These are phyloP conservation scores for Sparassis latifolia DNA, from an alignment of 1,284 basidiomycete species.

Conservation along the genomic window DNA sequence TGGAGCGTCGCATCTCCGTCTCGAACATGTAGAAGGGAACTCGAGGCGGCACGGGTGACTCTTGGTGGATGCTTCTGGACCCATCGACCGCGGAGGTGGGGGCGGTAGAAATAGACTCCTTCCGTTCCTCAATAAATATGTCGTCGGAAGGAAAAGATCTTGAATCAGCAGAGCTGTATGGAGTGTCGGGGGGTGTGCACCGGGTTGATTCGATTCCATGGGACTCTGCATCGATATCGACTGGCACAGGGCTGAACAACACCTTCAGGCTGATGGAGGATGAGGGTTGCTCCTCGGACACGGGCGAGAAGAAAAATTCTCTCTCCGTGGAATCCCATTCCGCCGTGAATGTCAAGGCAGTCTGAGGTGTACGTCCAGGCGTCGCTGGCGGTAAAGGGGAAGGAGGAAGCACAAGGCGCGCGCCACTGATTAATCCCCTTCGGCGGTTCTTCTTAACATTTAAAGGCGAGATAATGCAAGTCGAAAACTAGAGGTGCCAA, in stretches of 20 bases:
- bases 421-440: conserved; percentile 21
- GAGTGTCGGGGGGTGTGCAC: conserved; percentile 7
- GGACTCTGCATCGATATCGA: conserved; percentile 21
- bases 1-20: conserved; percentile 8
- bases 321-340: conserved; percentile 23
- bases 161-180: conserved; percentile 9
- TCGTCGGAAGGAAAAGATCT: conserved; percentile 1
- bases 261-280: conserved; percentile 11
- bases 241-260: conserved; percentile 18
- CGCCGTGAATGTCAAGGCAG: conserved; percentile 26
- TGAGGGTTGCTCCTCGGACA: conserved; percentile 9
- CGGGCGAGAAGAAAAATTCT: conserved; percentile 24
- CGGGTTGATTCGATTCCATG: conserved; percentile 9
- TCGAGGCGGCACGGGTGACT: conserved; percentile 1
- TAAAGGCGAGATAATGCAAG: conserved; percentile 10
- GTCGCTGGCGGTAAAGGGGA: conserved; percentile 16
- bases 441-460: conserved; percentile 27
- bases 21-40: conserved; percentile 8
- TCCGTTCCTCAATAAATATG: conserved; percentile 9
- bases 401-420: conserved; percentile 21
- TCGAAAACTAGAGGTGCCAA: too few species aligned
- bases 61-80: not conserved
- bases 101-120: conserved; percentile 15
- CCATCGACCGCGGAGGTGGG: conserved; percentile 13
- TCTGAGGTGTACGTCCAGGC: conserved; percentile 17